A percentile compares a stretch with the other conserved stretches of the same genome.
These are phyloP conservation scores for Hymenoscyphus scutula DNA, from an alignment of 2,329 filamentous ascomycete species.

Conservation along the genomic window DNA sequence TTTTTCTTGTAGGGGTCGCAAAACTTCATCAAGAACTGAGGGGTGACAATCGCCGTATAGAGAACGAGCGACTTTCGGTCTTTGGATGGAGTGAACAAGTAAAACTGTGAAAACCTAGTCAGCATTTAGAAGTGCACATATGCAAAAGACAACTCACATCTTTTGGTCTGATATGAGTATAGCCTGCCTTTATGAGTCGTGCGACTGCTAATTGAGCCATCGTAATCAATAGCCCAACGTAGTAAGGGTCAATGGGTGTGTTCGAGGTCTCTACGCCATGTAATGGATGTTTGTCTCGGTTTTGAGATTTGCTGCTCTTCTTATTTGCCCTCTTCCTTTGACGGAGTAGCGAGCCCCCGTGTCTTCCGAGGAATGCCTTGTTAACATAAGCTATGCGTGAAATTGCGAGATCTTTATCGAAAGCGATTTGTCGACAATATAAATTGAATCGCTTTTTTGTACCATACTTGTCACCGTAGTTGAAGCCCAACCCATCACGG, in stretches of 20 bases:
- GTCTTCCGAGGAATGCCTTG: background rate
- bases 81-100: background rate
- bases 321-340: background rate
- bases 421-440: background rate
- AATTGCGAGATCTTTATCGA: background rate
- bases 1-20: background rate
- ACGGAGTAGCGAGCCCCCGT: background rate
- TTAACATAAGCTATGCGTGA: background rate
- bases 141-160: background rate
- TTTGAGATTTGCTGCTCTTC: background rate
- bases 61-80: background rate
- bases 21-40: background rate
- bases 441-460: background rate
- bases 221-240: background rate
- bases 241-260: background rate
- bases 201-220: background rate
- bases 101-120: background rate
- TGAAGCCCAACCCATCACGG: background rate
- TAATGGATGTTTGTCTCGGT: background rate
- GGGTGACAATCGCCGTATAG: background rate
- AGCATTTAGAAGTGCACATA: background rate
- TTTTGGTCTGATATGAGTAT: background rate
- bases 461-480: background rate
- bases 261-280: background rate
- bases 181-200: background rate